Evolutionary conservation across 169 alveolate species (phyloP).

Genomic region (Cryptosporidium andersoni): DNA sequence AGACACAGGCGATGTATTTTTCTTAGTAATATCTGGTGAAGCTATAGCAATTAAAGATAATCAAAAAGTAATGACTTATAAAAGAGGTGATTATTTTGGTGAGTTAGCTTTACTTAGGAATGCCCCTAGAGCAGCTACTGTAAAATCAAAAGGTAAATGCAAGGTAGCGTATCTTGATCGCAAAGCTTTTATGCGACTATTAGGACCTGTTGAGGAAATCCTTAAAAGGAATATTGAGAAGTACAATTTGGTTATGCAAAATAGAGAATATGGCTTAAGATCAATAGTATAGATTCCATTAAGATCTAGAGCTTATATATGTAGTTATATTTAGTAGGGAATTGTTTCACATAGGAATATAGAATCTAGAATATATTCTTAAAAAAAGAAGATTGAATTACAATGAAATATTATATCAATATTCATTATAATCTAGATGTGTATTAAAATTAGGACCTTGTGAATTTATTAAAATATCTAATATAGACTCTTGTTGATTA

Average conservation of each 20-base stretch:
- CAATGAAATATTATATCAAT: no score
- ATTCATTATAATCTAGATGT: no score
- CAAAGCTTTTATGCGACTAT: conserved; percentile 90
- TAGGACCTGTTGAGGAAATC: conserved; percentile 95
- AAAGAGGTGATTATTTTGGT: conserved; percentile 96
- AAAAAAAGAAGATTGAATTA: no score
- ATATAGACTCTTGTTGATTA: no score
- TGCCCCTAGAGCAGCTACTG: conserved; percentile 95
- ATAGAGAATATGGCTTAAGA: conserved; percentile 23
- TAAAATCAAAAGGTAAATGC: conserved; percentile 84
- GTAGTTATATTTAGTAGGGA: no score
- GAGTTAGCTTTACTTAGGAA: conserved; percentile 93
- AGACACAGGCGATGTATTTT: conserved; percentile 92
- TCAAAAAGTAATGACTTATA: conserved; percentile 86
- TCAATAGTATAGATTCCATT: neutral
- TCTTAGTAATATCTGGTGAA: conserved; percentile 91
- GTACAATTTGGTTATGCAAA: conserved; percentile 79
- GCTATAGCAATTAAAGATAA: conserved; percentile 92
- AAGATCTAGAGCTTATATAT: no score
- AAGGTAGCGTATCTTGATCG: conserved; percentile 90
- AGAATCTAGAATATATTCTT: no score
- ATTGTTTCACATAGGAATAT: no score
- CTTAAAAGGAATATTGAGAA: conserved; percentile 91
- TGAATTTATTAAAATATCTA: no score
- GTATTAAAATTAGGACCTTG: no score